Evolutionary conservation across 306 rosid genomes (phyloP).

Genomic region (Neltuma alba): DNA sequence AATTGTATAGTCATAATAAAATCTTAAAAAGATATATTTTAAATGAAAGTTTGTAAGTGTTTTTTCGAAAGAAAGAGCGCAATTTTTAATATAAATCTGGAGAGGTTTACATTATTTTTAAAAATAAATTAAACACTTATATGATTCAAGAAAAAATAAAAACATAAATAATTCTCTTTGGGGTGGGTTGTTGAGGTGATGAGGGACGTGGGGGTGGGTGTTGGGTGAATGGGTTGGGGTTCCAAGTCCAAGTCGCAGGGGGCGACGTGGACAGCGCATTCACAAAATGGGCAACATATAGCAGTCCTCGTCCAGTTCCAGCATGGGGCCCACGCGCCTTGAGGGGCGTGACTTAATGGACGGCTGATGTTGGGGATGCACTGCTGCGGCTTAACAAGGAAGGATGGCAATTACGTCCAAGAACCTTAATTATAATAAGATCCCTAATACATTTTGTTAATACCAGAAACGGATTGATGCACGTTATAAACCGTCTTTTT

Average conservation of each 20-base stretch:
- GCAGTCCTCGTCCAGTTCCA: background rate
- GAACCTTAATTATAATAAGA: too few species aligned
- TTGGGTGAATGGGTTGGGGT: background rate
- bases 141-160: background rate
- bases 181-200: background rate
- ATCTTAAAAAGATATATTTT: background rate
- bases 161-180: background rate
- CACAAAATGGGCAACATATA: background rate
- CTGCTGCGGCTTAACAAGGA: too few species aligned
- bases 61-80: too few species aligned
- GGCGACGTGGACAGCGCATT: background rate
- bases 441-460: too few species aligned
- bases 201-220: background rate
- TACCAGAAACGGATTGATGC: too few species aligned
- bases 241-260: background rate
- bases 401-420: background rate
- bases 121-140: background rate
- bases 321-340: constrained; percentile 19
- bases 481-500: too few species aligned
- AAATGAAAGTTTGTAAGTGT: background rate
- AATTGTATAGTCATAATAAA: background rate
- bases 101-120: background rate
- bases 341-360: background rate
- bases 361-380: too few species aligned
- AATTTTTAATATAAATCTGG: background rate